Evolutionary conservation across 192 early-diverging fungal species (phyloP).

Genomic region (Piromyces sp.): DNA sequence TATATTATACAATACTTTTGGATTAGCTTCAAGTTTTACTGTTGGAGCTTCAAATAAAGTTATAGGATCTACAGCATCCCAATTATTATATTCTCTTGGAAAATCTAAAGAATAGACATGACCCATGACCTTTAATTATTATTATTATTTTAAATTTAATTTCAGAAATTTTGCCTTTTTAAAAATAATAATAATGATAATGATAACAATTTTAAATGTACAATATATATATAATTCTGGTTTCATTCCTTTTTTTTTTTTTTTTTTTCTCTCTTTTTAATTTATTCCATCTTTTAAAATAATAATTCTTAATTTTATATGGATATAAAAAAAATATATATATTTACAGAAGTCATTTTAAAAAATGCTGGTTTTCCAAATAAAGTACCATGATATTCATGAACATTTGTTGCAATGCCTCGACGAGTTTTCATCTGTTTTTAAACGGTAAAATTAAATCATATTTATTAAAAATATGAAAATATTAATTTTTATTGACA

Average conservation of each 20-base stretch:
- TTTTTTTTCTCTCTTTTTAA: no score
- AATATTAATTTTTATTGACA: no score
- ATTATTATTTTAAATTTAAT: neutral
- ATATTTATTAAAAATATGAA: no score
- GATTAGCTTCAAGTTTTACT: slow-evolving; percentile 21
- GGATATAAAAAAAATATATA: no score
- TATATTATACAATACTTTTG: slow-evolving; percentile 12
- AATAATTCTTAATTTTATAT: no score
- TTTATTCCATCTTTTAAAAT: no score
- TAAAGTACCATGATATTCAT: neutral
- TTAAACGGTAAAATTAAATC: neutral
- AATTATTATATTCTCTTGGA: slow-evolving; percentile 16
- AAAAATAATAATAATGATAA: no score
- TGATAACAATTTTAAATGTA: no score
- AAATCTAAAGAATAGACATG: slow-evolving; percentile 22
- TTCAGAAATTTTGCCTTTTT: no score
- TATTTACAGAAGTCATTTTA: neutral
- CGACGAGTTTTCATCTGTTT: neutral
- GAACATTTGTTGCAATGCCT: slow-evolving; percentile 2
- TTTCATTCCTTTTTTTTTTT: no score
- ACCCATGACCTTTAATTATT: slow-evolving; percentile 14
- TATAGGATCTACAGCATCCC: slow-evolving; percentile 21
- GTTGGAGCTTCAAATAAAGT: slow-evolving; percentile 20
- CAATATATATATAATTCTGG: no score
- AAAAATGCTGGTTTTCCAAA: neutral